Evolutionary conservation across 306 rosid genomes (phyloP).

Genomic region (Castanea sativa): DNA sequence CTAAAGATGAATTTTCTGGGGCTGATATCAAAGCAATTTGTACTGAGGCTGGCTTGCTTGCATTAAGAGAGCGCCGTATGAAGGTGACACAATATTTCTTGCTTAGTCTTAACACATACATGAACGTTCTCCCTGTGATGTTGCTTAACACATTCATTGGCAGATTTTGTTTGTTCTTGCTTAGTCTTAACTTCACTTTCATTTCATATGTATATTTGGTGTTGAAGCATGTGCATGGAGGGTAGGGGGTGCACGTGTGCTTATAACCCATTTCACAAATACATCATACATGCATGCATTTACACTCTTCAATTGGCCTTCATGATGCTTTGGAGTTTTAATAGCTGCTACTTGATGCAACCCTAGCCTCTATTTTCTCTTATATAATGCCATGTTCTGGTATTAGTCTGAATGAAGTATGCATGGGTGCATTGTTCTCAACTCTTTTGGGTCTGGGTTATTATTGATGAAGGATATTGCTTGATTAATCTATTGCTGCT

Average conservation of each 20-base stretch:
- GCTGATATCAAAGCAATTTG: conserved; percentile 67
- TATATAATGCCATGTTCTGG: neutral
- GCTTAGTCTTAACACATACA: neutral
- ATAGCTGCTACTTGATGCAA: neutral
- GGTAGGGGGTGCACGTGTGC: neutral
- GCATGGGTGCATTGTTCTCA: neutral
- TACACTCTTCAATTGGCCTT: neutral
- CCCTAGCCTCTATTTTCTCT: neutral
- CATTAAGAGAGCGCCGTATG: conserved; percentile 61
- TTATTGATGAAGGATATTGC: neutral
- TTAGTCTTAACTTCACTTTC: neutral
- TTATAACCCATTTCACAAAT: neutral
- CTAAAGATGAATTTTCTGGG: conserved; percentile 66
- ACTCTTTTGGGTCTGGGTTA: neutral
- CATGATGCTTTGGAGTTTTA: neutral
- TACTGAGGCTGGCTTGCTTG: conserved; percentile 62
- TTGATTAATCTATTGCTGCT: neutral
- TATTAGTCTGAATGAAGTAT: neutral
- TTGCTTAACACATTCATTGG: neutral
- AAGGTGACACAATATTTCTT: conserved; percentile 31
- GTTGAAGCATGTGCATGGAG: neutral
- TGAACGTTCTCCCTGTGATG: neutral
- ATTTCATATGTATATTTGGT: neutral
- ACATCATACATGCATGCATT: neutral
- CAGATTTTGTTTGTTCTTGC: too few species aligned